phyloP scores from a whole-genome alignment of 805 yeast species.

The Ogataea trehalophila region DNA sequence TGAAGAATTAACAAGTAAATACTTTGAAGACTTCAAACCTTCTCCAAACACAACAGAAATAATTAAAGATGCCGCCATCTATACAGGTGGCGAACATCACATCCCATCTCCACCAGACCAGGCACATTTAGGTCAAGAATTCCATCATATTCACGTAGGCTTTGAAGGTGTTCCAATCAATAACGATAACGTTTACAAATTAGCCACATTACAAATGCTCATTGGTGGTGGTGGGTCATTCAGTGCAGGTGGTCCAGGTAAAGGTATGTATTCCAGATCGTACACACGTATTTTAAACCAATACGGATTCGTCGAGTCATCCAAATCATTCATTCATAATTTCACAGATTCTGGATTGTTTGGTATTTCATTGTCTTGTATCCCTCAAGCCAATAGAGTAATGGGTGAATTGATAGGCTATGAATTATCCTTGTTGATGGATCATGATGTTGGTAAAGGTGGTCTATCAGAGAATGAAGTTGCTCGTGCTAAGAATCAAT shows the following conservation, averaged over 20 bases:
- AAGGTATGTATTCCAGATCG: conserved; percentile 94
- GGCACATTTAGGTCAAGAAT: conserved; percentile 65
- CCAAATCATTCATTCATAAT: conserved; percentile 83
- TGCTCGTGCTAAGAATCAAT: conserved; percentile 85
- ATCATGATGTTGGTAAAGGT: conserved; percentile 44
- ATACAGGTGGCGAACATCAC: conserved; percentile 56
- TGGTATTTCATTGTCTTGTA: conserved; percentile 80
- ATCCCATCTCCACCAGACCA: conserved; percentile 50
- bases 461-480: conserved; percentile 71
- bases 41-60: conserved; percentile 16
- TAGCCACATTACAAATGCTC: conserved; percentile 84
- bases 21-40: conserved; percentile 59
- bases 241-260: conserved; percentile 98
- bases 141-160: conserved; percentile 80
- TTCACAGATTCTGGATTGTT: conserved; percentile 88
- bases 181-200: conserved; percentile 82
- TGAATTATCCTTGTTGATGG: conserved; percentile 47
- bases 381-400: conserved; percentile 81
- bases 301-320: conserved; percentile 85
- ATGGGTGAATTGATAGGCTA: conserved; percentile 74
- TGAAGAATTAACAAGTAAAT: conserved; percentile 51
- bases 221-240: conserved; percentile 97
- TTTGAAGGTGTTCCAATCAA: conserved; percentile 83
- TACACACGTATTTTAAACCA: conserved; percentile 89
- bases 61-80: conserved; percentile 38